Base-by-base conservation (phyloP, 352 stramenopile species). In the Blastocystis sp. region DNA sequence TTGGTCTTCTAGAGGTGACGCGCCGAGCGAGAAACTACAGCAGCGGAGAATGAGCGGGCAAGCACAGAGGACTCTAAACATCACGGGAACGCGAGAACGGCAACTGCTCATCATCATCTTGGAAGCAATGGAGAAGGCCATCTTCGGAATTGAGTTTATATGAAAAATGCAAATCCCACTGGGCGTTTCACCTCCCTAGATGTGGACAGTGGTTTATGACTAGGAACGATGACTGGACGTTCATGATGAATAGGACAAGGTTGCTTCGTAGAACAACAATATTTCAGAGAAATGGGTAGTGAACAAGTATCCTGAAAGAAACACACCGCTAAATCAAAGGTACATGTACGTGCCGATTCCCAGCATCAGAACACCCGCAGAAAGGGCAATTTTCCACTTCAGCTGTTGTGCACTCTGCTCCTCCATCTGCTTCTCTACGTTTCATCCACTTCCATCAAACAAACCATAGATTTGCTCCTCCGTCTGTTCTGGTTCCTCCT, bases 101-200 rank as follows among this genome's bases (percentile, higher is more conserved):
- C 3, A 65, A 81, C 70, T 81, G 38, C 34, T 62, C 70, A 81
- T 62, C 48, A 34, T 81, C 57, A 45, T 81, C 9, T 17, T 64
- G 10, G 57, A 3, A 21, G 57, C 11, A 38, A 65, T 14, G 38
- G 48, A 57, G 6, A 57, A 17, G 48, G 28, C 28, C 28, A 34
- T 34, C 28, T 34, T 34, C 28, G 28, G 28, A 34, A 34, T 34
- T 34, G 28, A 34, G 28, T 34, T 34, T 34, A 34, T 34, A 34
- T 34, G 28, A 34, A 34, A 34, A 34, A 34, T 34, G 28, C 28
- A 34, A 34, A 34, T 34, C 28, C 28, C 28, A 34, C 28, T 34
- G 28, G 28, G 28, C 28, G 28, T 34, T 34, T 34, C 28, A 34
- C 28, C 28, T 34, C 28, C 28, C 28, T 34, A 34, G 28, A 34